Evolutionary conservation across 805 yeast species (phyloP).

Genomic region (Candida yuanshanica): DNA sequence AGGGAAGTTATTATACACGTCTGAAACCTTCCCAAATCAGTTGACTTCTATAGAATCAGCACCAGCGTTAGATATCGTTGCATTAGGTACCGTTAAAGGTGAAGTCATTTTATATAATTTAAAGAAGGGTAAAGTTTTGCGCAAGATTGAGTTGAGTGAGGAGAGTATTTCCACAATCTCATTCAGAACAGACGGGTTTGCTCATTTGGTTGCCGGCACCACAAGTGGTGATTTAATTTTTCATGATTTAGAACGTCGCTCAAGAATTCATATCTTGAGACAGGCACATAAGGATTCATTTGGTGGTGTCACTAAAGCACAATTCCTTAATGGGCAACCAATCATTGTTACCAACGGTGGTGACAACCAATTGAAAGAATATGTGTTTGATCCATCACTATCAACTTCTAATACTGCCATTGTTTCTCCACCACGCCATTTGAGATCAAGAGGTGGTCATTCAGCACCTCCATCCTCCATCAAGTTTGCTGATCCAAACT

Average conservation of each 20-base stretch:
- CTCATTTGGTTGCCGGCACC: constrained; percentile 77
- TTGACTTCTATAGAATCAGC: constrained; percentile 73
- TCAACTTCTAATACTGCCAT: constrained; percentile 51
- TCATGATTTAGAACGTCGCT: constrained; percentile 67
- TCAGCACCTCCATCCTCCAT: constrained; percentile 80
- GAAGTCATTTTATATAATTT: constrained; percentile 60
- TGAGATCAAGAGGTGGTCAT: constrained; percentile 97
- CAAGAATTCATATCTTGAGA: constrained; percentile 72
- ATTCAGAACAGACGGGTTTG: constrained; percentile 85
- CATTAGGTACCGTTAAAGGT: constrained; percentile 71
- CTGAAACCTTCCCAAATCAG: constrained; percentile 46
- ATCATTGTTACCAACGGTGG: constrained; percentile 85
- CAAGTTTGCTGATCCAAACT: constrained; percentile 68
- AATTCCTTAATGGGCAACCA: constrained; percentile 87
- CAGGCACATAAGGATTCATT: constrained; percentile 63
- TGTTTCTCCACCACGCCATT: constrained; percentile 82
- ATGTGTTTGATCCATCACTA: constrained; percentile 87
- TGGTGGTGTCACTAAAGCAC: constrained; percentile 73
- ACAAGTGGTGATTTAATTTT: constrained; percentile 78
- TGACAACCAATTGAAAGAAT: constrained; percentile 85
- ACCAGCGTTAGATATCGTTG: constrained; percentile 82
- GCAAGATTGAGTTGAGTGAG: constrained; percentile 38
- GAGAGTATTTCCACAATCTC: constrained; percentile 54
- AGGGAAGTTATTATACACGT: constrained; percentile 60
- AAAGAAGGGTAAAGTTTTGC: constrained; percentile 52